These are phyloP conservation scores for Raddia guianensis DNA, from an alignment of 176 grass and related monocot genomes.

Conservation along the genomic window DNA sequence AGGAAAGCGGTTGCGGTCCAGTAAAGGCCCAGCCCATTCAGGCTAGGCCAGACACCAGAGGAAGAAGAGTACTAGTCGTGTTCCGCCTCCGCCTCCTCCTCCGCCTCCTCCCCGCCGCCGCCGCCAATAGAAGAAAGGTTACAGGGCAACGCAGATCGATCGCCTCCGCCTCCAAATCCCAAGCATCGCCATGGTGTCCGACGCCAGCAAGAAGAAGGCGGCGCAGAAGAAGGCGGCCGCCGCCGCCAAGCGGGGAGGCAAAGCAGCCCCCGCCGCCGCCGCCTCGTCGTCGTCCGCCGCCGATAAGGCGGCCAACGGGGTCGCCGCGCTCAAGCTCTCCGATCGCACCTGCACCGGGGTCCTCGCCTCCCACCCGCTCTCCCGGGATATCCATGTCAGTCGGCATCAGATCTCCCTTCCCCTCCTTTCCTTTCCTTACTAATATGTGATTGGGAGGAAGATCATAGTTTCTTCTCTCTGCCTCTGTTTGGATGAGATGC, in stretches of 20 bases:
- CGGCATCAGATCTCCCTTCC: not conserved
- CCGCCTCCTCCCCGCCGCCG: not conserved
- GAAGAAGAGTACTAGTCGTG: not conserved
- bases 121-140: not conserved
- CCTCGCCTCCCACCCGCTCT: conserved; percentile 82
- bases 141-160: not conserved
- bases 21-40: not conserved
- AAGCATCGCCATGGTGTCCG: conserved; percentile 64
- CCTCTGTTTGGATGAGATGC: not conserved
- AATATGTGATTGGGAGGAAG: not conserved
- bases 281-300: not conserved
- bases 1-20: no score
- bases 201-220: conserved; percentile 98
- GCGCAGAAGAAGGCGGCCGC: conserved; percentile 92
- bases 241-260: conserved; percentile 89
- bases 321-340: conserved; percentile 57
- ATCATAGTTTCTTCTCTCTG: not conserved
- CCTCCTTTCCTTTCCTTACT: no score
- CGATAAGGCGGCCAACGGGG: conserved; percentile 53
- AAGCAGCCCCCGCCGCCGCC: conserved; percentile 39
- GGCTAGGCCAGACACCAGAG: fast-evolving
- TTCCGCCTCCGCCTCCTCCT: not conserved
- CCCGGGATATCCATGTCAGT: conserved; percentile 89
- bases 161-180: no score
- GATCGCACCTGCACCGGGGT: conserved; percentile 96